A percentile compares a stretch with the other conserved stretches of the same genome.
Conservation (phyloP, 257 asterid species). For the Handroanthus guayacan region DNA sequence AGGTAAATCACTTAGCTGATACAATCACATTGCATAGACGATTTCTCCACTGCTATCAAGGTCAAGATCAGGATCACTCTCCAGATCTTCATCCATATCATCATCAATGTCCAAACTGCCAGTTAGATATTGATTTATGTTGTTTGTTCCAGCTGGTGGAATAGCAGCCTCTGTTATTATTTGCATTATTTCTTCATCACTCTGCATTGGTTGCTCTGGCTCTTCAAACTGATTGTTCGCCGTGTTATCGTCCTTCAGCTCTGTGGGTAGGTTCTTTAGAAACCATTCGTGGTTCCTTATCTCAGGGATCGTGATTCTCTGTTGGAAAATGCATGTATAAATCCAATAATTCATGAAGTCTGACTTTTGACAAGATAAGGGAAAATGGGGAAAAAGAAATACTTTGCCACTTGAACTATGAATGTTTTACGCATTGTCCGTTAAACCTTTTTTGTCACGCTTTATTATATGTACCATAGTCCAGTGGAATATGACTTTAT, state of each 20-base stretch:
- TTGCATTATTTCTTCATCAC: conserved; percentile 87
- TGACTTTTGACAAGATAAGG: neutral
- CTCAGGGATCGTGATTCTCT: conserved; percentile 92
- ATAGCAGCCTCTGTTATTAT: conserved; percentile 88
- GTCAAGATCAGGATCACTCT: conserved; percentile 92
- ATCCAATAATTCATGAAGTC: neutral
- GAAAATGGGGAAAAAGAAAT: too few species aligned
- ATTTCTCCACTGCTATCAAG: conserved; percentile 97
- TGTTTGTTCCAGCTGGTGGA: conserved; percentile 83
- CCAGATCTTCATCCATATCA: conserved; percentile 96
- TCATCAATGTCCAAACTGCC: conserved; percentile 88
- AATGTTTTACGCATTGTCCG: too few species aligned
- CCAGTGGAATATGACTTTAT: too few species aligned
- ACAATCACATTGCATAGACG: conserved; percentile 72
- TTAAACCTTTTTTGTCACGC: too few species aligned
- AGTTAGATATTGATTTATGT: conserved; percentile 68
- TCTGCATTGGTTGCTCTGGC: conserved; percentile 88
- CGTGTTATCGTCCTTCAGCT: conserved; percentile 67
- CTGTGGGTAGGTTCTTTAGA: conserved; percentile 85
- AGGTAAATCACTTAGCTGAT: neutral
- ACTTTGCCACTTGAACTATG: too few species aligned
- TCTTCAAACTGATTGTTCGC: conserved; percentile 72
- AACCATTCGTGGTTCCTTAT: conserved; percentile 94
- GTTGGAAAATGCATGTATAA: conserved; percentile 22
- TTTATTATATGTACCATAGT: too few species aligned